These are phyloP conservation scores for Entoloma clypeatum DNA, from an alignment of 1,284 basidiomycete genomes.

Conservation along the genomic window DNA sequence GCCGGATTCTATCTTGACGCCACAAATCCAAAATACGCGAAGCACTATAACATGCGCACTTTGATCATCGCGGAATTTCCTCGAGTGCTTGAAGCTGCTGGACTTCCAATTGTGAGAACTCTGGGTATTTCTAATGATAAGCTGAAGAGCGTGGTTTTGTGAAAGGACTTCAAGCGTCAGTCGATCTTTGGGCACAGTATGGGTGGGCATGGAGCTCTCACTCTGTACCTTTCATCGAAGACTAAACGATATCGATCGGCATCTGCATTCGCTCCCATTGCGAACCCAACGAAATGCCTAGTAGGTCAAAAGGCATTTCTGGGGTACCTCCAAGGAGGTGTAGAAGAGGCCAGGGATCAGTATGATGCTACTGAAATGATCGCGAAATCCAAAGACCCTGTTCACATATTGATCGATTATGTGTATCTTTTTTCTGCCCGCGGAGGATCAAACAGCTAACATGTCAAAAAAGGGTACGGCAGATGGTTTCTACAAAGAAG, in stretches of 20 bases:
- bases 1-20: conserved; percentile 95
- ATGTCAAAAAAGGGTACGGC: conserved; percentile 60
- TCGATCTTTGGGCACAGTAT: conserved; percentile 85
- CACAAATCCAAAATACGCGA: conserved; percentile 72
- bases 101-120: conserved; percentile 63
- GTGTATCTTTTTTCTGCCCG: conserved; percentile 38
- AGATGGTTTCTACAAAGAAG: conserved; percentile 85
- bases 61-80: conserved; percentile 84
- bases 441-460: background rate
- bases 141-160: background rate
- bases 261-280: conserved; percentile 93
- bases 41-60: conserved; percentile 90
- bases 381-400: conserved; percentile 54
- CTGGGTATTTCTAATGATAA: background rate
- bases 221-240: conserved; percentile 78
- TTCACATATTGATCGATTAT: conserved; percentile 84
- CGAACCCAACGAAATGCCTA: conserved; percentile 82
- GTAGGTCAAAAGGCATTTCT: conserved; percentile 94
- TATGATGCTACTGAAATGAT: conserved; percentile 92
- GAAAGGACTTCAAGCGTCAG: conserved; percentile 63
- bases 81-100: conserved; percentile 63
- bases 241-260: conserved; percentile 77
- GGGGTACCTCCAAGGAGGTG: conserved; percentile 82
- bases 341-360: conserved; percentile 66
- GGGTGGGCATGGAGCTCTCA: conserved; percentile 96